Evolutionary conservation across 768 basidiomycete species (phyloP).

Genomic region (Calocybe indica): DNA sequence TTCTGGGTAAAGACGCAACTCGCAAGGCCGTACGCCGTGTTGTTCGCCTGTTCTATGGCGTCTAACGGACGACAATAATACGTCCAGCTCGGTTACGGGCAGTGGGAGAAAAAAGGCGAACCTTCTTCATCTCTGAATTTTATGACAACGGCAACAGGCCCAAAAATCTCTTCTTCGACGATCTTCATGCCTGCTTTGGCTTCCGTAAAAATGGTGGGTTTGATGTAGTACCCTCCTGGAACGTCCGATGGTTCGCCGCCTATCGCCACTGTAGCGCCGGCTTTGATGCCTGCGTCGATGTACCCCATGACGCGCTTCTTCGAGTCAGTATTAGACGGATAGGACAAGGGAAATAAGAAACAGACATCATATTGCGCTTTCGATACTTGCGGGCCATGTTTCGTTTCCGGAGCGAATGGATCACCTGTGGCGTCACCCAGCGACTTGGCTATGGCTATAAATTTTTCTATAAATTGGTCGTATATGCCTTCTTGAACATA

Average conservation of each 20-base stretch:
- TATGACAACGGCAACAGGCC: conserved; percentile 71
- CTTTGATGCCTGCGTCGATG: conserved; percentile 66
- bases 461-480: conserved; percentile 58
- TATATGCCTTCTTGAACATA: conserved; percentile 78
- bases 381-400: conserved; percentile 64
- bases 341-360: conserved; percentile 1
- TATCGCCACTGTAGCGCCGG: conserved; percentile 58
- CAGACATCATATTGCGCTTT: conserved; percentile 36
- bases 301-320: conserved; percentile 66
- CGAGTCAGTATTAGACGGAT: background rate
- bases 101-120: conserved; percentile 1
- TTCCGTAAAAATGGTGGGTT: conserved; percentile 71
- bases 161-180: conserved; percentile 71
- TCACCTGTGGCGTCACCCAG: conserved; percentile 32
- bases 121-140: conserved; percentile 63
- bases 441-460: background rate
- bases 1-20: conserved; percentile 71
- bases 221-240: conserved; percentile 52
- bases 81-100: background rate
- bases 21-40: conserved; percentile 74
- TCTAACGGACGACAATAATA: conserved; percentile 20
- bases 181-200: conserved; percentile 66
- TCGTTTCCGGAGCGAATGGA: conserved; percentile 46
- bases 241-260: conserved; percentile 55
- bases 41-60: conserved; percentile 60